Evolutionary conservation across 169 alveolate genomes (phyloP).

Genomic region (Plasmodium billcollinsi): DNA sequence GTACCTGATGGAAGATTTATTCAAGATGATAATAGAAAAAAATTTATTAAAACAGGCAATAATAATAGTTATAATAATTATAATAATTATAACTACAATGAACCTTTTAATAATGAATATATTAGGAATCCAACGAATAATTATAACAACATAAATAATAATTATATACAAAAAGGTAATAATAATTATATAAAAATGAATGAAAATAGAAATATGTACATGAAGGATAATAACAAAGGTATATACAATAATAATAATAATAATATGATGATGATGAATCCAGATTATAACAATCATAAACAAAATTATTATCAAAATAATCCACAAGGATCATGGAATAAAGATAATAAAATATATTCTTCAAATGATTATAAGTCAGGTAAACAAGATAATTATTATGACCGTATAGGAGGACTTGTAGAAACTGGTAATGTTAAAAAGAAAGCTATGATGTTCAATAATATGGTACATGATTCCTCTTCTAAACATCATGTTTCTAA

Average conservation of each 20-base stretch:
- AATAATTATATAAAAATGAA: conserved; percentile 14
- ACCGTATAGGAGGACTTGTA: conserved; percentile 20
- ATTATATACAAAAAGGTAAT: conserved; percentile 4
- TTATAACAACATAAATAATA: conserved; percentile 5
- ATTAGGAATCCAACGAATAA: background rate
- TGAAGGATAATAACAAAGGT: background rate
- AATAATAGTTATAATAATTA: too few species aligned
- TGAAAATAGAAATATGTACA: background rate
- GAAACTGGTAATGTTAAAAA: conserved; percentile 67
- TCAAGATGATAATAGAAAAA: too few species aligned
- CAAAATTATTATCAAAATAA: background rate
- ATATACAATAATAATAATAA: background rate
- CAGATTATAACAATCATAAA: background rate
- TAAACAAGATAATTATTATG: conserved; percentile 10
- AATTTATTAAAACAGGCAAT: background rate
- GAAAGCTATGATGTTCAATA: conserved; percentile 32
- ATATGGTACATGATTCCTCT: conserved; percentile 15
- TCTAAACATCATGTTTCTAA: background rate
- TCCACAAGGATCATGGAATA: conserved; percentile 1
- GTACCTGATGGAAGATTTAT: too few species aligned
- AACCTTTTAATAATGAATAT: background rate
- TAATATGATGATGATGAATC: background rate
- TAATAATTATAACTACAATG: too few species aligned
- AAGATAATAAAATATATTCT: background rate
- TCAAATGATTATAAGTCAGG: background rate